Evolutionary conservation across 1,139 yeast genomes (phyloP), one percentile per base, ranked within the genome.

Genomic region (Yamadazyma spencermartinsiae): DNA sequence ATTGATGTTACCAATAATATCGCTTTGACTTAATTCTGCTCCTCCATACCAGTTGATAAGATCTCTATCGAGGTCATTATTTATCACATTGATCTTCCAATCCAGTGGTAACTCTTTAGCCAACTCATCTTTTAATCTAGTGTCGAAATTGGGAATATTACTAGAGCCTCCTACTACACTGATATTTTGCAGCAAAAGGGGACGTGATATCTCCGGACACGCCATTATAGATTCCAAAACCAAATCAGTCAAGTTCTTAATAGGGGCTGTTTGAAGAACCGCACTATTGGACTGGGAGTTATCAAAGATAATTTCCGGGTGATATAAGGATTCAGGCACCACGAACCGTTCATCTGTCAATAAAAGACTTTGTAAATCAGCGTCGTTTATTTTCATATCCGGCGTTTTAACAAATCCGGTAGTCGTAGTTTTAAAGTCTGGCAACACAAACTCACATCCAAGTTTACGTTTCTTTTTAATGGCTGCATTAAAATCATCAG

Each of bases 271-370:
- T 42, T 71, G 76, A 1, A 71, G 46, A 17, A 65, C 52, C 4
- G 59, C 31, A 40, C 55, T 60, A 31, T 55, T 60, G 18, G 60
- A 34, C 1, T 54, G 50, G 37, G 62, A 60, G 41, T 62, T 61
- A 48, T 71, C 76, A 44, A 72, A 66, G 39, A 71, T 52, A 38
- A 87, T 80, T 46, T 85, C 90, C 0, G 99, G 98, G 48, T 83
- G 87, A 61, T 87, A 90, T 35, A 86, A 68, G 2, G 88, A 69
- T 56, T 94, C 99, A 0, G 98, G 97, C 3, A 86, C 76, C 3
- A 87, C 73, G 57, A 92, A 92, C 38, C 96, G 63, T 57, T 94
- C 98, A 56, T 90, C 97, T 21, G 74, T 74, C 10, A 94, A 68
- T 31, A 73, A 66, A 33, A 92, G 65, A 1, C 82, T 71, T 56